A percentile compares a stretch with the other conserved stretches of the same genome.
Evolutionary conservation across 495 filamentous ascomycete species (phyloP).

Genomic region (Zalerion maritima): DNA sequence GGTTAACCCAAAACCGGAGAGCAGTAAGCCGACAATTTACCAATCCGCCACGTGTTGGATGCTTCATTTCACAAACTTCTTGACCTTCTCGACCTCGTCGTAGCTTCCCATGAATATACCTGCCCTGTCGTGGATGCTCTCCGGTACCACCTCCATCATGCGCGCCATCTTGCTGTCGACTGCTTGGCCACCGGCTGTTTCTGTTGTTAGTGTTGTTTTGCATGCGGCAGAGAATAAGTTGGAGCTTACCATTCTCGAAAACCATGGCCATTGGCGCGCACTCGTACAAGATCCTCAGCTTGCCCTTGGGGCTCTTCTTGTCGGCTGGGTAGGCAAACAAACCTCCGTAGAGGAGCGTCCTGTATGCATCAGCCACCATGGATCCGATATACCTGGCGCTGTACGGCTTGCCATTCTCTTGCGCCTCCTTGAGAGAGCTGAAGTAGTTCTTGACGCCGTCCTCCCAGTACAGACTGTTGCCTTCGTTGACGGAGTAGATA

Average conservation of each 20-base stretch:
- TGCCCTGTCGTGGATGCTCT: slow-evolving; percentile 88
- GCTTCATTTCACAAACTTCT: slow-evolving; percentile 43
- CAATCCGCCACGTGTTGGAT: no score
- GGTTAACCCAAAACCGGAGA: no score
- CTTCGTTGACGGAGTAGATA: slow-evolving; percentile 98
- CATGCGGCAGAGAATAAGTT: not conserved
- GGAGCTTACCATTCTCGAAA: slow-evolving; percentile 82
- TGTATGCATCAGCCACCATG: slow-evolving; percentile 98
- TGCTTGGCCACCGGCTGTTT: slow-evolving; percentile 71
- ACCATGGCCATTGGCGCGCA: slow-evolving; percentile 99
- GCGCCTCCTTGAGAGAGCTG: slow-evolving; percentile 63
- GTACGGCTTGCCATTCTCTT: slow-evolving; percentile 74
- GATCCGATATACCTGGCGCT: slow-evolving; percentile 86
- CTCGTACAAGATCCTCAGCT: slow-evolving; percentile 94
- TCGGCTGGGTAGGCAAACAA: slow-evolving; percentile 96
- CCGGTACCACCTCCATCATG: slow-evolving; percentile 78
- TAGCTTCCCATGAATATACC: slow-evolving; percentile 94
- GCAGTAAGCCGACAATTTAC: no score
- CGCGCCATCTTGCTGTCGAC: slow-evolving; percentile 77
- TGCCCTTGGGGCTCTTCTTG: slow-evolving; percentile 96
- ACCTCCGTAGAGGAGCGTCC: slow-evolving; percentile 87
- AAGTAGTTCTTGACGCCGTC: slow-evolving; percentile 79
- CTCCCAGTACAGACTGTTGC: slow-evolving; percentile 93
- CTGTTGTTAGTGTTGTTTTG: slow-evolving; percentile 6
- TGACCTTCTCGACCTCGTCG: slow-evolving; percentile 92